These are phyloP conservation scores for Penicillium sp. DNA, from an alignment of 2,329 filamentous ascomycete species.

Conservation along the genomic window DNA sequence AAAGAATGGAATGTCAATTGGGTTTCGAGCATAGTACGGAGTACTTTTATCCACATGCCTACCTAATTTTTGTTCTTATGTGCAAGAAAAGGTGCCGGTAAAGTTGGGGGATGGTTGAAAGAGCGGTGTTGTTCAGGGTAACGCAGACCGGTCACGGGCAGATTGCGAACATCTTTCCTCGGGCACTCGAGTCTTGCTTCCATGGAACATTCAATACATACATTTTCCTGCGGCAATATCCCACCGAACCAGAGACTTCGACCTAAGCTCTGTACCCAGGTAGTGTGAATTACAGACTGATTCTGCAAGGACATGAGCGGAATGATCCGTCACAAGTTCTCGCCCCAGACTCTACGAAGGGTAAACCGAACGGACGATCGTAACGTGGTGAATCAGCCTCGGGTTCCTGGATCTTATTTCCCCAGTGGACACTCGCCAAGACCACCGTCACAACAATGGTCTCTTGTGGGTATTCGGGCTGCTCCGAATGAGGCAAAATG, in stretches of 20 bases:
- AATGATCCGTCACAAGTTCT: constrained; percentile 12
- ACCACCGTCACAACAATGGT: not conserved
- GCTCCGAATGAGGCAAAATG: constrained; percentile 8
- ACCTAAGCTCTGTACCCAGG: not conserved
- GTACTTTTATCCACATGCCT: too few relatives aligned
- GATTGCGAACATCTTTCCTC: not conserved
- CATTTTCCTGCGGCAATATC: not conserved
- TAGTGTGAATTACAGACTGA: not conserved
- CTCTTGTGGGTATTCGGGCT: constrained; percentile 5
- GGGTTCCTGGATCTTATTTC: constrained; percentile 1
- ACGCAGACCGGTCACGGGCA: not conserved
- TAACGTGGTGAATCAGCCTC: constrained; percentile 4
- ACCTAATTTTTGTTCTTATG: not conserved
- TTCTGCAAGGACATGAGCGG: not conserved
- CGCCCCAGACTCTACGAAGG: constrained; percentile 5
- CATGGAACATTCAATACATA: not conserved
- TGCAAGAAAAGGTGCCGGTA: not conserved
- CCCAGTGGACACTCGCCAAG: constrained; percentile 4
- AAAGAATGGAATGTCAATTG: too few relatives aligned
- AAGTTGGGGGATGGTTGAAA: not conserved
- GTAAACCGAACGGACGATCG: constrained; percentile 14
- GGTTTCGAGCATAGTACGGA: too few relatives aligned
- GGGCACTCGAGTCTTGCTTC: not conserved
- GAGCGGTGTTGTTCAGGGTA: not conserved
- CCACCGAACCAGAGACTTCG: not conserved